These are phyloP conservation scores for Crithidia mellificae DNA, from an alignment of 208 protist genomes.

Conservation along the genomic window DNA sequence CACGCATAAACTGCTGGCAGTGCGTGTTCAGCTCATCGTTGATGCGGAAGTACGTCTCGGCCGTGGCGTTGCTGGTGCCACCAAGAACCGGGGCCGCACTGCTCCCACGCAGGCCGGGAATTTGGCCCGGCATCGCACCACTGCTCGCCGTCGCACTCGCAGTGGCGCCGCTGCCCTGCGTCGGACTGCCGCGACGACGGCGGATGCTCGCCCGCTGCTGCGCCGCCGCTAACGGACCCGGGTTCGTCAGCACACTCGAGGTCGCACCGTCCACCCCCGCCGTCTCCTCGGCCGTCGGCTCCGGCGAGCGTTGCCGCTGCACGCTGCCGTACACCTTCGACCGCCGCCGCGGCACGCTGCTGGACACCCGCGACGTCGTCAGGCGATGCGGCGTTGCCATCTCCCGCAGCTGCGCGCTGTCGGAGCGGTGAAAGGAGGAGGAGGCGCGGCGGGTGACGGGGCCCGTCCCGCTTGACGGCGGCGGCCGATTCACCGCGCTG, in stretches of 20 bases:
- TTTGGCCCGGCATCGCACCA: conserved; percentile 19
- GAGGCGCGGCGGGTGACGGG: conserved; percentile 27
- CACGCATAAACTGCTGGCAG: conserved; percentile 45
- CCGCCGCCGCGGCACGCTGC: conserved; percentile 32
- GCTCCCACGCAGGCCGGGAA: conserved; percentile 19
- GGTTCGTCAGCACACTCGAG: neutral
- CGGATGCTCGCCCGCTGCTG: conserved; percentile 24
- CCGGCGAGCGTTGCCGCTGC: conserved; percentile 11
- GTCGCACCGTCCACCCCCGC: neutral
- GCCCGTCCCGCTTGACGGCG: neutral
- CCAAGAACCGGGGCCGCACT: conserved; percentile 11
- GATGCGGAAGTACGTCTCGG: conserved; percentile 32
- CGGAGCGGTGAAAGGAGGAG: conserved; percentile 35
- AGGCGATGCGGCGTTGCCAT: conserved; percentile 34
- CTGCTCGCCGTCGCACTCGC: neutral
- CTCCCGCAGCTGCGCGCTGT: conserved; percentile 40
- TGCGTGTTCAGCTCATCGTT: conserved; percentile 38
- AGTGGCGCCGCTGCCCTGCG: conserved; percentile 22
- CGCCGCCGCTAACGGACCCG: conserved; percentile 10
- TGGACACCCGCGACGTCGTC: conserved; percentile 21
- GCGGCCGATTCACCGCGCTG: conserved; percentile 2
- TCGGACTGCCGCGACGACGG: conserved; percentile 36
- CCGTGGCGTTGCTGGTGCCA: conserved; percentile 20
- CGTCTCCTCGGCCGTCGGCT: conserved; percentile 2
- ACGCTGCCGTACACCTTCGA: conserved; percentile 23